Evolutionary conservation across 2,329 filamentous ascomycete species (phyloP).

Genomic region (Xylogone sp.): DNA sequence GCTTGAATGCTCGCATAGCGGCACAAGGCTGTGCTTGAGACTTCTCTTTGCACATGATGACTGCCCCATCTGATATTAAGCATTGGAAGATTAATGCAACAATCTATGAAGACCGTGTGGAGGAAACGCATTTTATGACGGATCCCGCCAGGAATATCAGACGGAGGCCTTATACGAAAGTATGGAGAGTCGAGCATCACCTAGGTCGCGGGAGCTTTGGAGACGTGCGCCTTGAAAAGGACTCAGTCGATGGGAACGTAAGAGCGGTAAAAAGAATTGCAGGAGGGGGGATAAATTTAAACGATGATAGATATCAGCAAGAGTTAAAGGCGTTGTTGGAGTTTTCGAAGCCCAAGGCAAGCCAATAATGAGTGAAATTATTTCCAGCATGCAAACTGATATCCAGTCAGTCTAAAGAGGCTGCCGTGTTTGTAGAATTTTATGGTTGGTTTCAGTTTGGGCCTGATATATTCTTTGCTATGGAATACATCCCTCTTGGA

Average conservation of each 20-base stretch:
- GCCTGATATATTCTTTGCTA: conserved; percentile 9
- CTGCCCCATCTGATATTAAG: neutral
- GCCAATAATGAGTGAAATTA: neutral
- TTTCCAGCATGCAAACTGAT: neutral
- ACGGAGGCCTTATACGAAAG: neutral
- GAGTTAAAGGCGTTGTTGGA: neutral
- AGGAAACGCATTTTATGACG: neutral
- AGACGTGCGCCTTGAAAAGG: neutral
- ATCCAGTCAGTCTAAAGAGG: neutral
- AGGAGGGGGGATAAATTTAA: neutral
- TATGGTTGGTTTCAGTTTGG: conserved; percentile 11
- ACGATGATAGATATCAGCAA: neutral
- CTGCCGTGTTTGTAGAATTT: conserved; percentile 11
- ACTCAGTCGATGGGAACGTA: neutral
- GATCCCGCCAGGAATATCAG: neutral
- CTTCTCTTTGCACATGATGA: neutral
- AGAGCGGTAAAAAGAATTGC: neutral
- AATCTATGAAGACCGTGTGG: neutral
- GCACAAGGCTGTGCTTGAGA: no score
- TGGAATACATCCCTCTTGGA: conserved; percentile 11
- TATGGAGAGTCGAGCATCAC: neutral
- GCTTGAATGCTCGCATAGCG: no score
- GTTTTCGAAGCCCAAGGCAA: neutral
- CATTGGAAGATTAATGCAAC: neutral
- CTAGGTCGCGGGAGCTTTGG: neutral